Evolutionary conservation across 2,329 filamentous ascomycete species (phyloP).

Genomic region (Zasmidium cellare): DNA sequence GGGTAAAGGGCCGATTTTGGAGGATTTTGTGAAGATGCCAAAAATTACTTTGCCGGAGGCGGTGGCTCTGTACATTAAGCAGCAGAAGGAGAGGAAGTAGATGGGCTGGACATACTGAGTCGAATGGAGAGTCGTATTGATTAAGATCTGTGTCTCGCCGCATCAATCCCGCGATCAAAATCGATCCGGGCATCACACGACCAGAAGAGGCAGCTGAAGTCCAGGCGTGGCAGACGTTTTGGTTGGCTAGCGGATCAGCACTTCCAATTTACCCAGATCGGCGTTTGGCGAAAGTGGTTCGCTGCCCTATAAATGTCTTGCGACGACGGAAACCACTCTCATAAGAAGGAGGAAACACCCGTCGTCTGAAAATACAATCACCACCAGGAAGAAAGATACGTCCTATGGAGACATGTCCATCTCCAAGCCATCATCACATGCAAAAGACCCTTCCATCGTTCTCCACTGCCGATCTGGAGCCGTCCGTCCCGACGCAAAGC

Average conservation of each 20-base stretch:
- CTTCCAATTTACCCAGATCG: neutral
- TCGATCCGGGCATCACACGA: neutral
- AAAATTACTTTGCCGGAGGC: constrained; percentile 12
- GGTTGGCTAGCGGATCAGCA: neutral
- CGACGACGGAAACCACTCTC: neutral
- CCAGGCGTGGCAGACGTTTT: neutral
- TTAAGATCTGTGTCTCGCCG: too few species aligned
- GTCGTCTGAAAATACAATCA: neutral
- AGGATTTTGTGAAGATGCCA: constrained; percentile 12
- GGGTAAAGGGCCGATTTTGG: constrained; percentile 14
- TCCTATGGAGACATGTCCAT: neutral
- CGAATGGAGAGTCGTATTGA: too few species aligned
- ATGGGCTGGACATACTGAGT: neutral
- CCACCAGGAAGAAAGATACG: neutral
- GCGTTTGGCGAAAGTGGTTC: neutral
- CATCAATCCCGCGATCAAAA: neutral
- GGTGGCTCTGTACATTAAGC: neutral
- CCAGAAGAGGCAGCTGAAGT: neutral
- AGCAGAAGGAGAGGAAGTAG: neutral
- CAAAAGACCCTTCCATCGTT: neutral
- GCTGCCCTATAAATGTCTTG: neutral
- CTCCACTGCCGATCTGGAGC: neutral
- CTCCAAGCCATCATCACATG: neutral
- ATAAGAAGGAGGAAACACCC: neutral
- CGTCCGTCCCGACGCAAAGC: neutral